Evolutionary conservation across 1,284 basidiomycete genomes (phyloP).

Genomic region (Puccinia hordei): DNA sequence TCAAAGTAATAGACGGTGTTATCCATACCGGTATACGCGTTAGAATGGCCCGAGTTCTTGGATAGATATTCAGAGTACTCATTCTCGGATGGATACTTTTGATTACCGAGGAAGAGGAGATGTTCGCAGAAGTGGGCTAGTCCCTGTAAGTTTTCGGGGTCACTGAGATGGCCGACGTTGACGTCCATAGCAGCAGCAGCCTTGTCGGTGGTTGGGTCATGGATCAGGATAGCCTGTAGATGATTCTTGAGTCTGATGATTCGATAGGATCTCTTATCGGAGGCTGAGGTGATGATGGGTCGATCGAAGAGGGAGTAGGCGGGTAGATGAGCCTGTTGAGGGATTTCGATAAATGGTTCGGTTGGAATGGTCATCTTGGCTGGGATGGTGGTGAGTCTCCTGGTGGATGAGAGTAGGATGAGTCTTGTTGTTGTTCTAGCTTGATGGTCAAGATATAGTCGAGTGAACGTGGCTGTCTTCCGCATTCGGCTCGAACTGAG

Average conservation of each 20-base stretch:
- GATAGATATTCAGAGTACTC: conserved; percentile 89
- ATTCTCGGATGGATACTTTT: conserved; percentile 81
- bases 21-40: conserved; percentile 89
- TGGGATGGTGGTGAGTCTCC: neutral
- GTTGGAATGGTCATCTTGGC: no score
- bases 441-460: no score
- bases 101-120: conserved; percentile 60
- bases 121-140: conserved; percentile 61
- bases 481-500: neutral
- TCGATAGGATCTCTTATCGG: conserved; percentile 59
- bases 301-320: conserved; percentile 32
- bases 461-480: neutral
- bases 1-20: conserved; percentile 94
- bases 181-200: conserved; percentile 93
- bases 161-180: conserved; percentile 87
- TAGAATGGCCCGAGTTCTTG: conserved; percentile 86
- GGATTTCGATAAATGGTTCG: conserved; percentile 12
- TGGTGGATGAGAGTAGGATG: no score
- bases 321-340: neutral
- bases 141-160: conserved; percentile 67
- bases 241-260: conserved; percentile 84
- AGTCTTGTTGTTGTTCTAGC: no score
- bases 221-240: conserved; percentile 80
- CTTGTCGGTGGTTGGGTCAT: conserved; percentile 87
- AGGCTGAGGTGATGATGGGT: conserved; percentile 53